phyloP scores from a whole-genome alignment of 2,329 filamentous ascomycete species.

The Fonsecaea erecta region DNA sequence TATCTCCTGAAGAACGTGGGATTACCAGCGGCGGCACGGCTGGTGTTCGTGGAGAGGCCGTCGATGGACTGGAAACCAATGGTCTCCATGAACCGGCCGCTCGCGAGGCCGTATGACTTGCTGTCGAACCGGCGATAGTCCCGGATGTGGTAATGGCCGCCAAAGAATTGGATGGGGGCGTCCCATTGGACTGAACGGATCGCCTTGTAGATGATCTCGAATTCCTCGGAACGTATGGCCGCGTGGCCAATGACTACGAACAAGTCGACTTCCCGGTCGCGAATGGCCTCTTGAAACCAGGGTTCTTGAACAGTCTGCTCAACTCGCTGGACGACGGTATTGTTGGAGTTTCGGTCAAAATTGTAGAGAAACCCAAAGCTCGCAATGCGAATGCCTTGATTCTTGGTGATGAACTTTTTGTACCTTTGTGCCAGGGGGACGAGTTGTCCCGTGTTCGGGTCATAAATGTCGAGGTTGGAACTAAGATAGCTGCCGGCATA shows the following conservation, averaged over 20 bases:
- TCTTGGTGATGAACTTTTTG: conserved; percentile 88
- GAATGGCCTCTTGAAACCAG: conserved; percentile 87
- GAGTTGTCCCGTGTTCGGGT: conserved; percentile 70
- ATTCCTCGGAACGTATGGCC: conserved; percentile 79
- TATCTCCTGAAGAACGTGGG: conserved; percentile 76
- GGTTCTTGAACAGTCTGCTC: conserved; percentile 77
- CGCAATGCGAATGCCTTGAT: conserved; percentile 79
- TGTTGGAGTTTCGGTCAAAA: conserved; percentile 88
- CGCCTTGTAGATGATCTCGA: conserved; percentile 73
- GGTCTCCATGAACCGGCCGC: conserved; percentile 91
- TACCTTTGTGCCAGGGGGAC: conserved; percentile 80
- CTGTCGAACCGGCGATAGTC: conserved; percentile 81
- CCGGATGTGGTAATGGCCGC: conserved; percentile 86
- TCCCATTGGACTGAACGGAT: conserved; percentile 78
- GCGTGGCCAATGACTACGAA: conserved; percentile 89
- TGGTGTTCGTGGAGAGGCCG: conserved; percentile 58
- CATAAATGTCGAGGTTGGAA: conserved; percentile 88
- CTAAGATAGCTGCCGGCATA: conserved; percentile 82
- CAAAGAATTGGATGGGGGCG: conserved; percentile 88
- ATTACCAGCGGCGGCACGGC: conserved; percentile 37
- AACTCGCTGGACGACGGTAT: conserved; percentile 81
- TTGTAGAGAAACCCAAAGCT: conserved; percentile 96
- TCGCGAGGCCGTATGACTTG: conserved; percentile 78
- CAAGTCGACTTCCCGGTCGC: conserved; percentile 77
- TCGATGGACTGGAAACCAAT: conserved; percentile 90